Evolutionary conservation across 169 alveolate species (phyloP).

Genomic region (Cryptosporidium canis): DNA sequence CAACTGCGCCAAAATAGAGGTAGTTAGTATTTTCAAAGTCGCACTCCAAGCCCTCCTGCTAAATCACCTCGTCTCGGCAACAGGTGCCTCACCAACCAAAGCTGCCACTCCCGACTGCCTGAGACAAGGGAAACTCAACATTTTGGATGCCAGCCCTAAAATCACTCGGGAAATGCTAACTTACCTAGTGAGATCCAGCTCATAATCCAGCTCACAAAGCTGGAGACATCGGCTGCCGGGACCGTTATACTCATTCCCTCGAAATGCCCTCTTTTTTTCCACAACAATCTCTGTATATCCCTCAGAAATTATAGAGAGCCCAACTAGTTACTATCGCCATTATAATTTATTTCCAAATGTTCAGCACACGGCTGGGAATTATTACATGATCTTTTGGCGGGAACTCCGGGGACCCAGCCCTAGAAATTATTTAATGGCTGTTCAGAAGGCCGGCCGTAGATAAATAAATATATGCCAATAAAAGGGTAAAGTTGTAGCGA

Average conservation of each 20-base stretch:
- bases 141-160: background rate
- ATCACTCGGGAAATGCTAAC: background rate
- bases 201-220: slow-evolving; percentile 67
- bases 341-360: background rate
- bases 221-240: slow-evolving; percentile 51
- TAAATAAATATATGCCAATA: background rate
- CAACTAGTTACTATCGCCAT: background rate
- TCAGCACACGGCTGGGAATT: too few relatives aligned
- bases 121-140: background rate
- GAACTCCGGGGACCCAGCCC: too few relatives aligned
- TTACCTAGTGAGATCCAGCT: slow-evolving; percentile 64
- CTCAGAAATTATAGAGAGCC: background rate
- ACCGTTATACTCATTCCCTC: slow-evolving; percentile 37
- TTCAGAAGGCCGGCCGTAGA: too few relatives aligned
- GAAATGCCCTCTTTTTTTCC: background rate
- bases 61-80: background rate
- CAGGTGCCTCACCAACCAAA: too few relatives aligned
- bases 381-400: slow-evolving; percentile 10
- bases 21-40: background rate
- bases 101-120: too few relatives aligned
- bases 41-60: background rate
- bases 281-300: too few relatives aligned
- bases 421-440: too few relatives aligned
- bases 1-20: background rate
- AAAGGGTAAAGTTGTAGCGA: background rate